Base-by-base conservation (phyloP, 192 early-diverging fungal species). In the Entomortierella chlamydospora region DNA sequence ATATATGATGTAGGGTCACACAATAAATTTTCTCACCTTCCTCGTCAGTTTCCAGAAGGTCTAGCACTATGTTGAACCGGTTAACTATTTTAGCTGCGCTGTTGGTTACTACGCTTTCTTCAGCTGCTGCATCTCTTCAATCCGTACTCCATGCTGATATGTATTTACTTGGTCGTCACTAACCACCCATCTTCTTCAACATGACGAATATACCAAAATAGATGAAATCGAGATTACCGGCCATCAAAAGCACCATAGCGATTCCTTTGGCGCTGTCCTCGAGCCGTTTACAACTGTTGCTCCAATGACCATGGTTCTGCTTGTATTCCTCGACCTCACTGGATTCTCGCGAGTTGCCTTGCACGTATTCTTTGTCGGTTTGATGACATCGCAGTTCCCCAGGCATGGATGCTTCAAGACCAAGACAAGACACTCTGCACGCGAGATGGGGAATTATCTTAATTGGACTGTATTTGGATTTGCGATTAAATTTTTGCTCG, bases 271-370 rank as follows among this genome's bases (percentile, higher is more conserved):
- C 4, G 62, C 58, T 4, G 51, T 79, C 17, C 28, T 70, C 34
- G 52, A 50, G 30, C 51, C 69, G 28, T 79, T 66, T 57, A 70
- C 68, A 2, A 59, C 76, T 6, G 17, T 65, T 0, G 56, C 60
- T 1, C 68, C 63, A 17, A 23, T 66, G 42, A 79, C 76, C 22
- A 29, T 79, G 62, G 11, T 61, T 12, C 23, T 79, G 2, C 39
- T 70, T 9, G 64, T 70, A 17, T 29, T 61, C 10, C 57, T 79
- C 6, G 76, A 79, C 4, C 33, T 79, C 13, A 57, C 62, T 5
- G 76, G 76, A 9, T 79, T 79, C 25, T 58, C 76, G 20, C 68
- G 76, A 28, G 42, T 61, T 12, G 76, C 29, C 28, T 57, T 79
- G 13, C 76, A 79, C 43, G 54, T 68, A 2, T 52, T 79, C 15